Conservation (phyloP, 768 basidiomycete species). For the Hortiboletus flavorubellus region DNA sequence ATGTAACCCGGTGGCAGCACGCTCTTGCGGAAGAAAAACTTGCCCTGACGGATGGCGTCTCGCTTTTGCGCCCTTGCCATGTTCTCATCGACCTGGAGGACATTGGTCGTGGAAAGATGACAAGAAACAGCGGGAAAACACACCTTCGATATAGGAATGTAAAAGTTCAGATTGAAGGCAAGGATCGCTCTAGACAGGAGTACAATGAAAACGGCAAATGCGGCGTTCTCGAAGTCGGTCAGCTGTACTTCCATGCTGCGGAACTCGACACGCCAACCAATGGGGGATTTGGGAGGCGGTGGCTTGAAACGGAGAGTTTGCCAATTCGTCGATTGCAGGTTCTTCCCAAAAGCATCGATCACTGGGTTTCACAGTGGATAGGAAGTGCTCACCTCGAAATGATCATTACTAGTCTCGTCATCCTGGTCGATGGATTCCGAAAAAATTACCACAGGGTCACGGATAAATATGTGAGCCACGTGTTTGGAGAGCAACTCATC, state of each 20-base stretch:
- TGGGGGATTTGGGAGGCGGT: constrained; percentile 86
- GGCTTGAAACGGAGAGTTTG: constrained; percentile 99
- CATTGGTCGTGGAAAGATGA: background rate
- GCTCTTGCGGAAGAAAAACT: constrained; percentile 88
- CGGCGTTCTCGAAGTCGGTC: constrained; percentile 98
- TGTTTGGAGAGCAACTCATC: constrained; percentile 88
- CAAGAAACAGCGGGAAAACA: background rate
- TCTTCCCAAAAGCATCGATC: constrained; percentile 43
- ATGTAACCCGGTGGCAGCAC: constrained; percentile 59
- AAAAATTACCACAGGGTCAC: constrained; percentile 94
- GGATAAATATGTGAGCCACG: constrained; percentile 93
- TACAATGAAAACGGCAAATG: constrained; percentile 92
- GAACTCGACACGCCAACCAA: constrained; percentile 99
- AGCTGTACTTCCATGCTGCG: constrained; percentile 98
- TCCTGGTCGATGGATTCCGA: constrained; percentile 93
- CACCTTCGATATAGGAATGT: constrained; percentile 96
- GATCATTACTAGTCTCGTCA: constrained; percentile 82
- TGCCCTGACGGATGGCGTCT: constrained; percentile 68
- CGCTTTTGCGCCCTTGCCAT: constrained; percentile 88
- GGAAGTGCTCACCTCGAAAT: constrained; percentile 75
- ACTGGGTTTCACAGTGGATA: background rate
- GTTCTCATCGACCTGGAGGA: constrained; percentile 86
- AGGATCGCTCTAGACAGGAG: constrained; percentile 93
- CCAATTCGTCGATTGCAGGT: constrained; percentile 99
- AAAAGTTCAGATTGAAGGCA: constrained; percentile 88